These are phyloP conservation scores for Tuber melanosporum DNA, from an alignment of 495 filamentous ascomycete species.

Conservation along the genomic window DNA sequence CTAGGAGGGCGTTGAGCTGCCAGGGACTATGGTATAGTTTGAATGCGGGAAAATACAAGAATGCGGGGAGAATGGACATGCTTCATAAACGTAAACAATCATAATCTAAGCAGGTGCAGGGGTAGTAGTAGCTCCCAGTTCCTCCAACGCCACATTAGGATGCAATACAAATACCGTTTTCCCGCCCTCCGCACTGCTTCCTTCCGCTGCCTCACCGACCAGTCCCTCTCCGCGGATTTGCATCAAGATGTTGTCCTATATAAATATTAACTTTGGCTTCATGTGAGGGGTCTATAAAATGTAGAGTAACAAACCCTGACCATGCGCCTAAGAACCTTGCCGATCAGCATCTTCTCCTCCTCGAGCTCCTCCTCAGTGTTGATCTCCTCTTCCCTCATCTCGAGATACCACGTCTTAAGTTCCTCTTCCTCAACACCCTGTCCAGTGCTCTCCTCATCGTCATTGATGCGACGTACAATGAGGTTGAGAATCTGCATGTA, in stretches of 20 bases:
- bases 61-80: background rate
- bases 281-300: background rate
- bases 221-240: conserved; percentile 80
- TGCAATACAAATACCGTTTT: conserved; percentile 82
- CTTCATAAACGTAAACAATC: background rate
- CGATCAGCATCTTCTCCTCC: conserved; percentile 65
- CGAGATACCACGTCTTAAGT: conserved; percentile 84
- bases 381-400: conserved; percentile 83
- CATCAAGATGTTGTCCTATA: conserved; percentile 85
- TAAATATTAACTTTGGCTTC: conserved; percentile 26
- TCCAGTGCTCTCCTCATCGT: conserved; percentile 62
- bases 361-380: conserved; percentile 71
- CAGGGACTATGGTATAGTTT: background rate
- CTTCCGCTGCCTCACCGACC: conserved; percentile 50
- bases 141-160: conserved; percentile 70
- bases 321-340: conserved; percentile 90
- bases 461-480: conserved; percentile 72
- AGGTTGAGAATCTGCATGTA: conserved; percentile 85
- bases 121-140: conserved; percentile 20
- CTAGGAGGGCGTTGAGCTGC: background rate
- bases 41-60: background rate
- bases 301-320: conserved; percentile 65
- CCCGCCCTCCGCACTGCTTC: conserved; percentile 43
- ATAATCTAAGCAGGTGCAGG: background rate
- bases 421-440: conserved; percentile 86